Base-by-base conservation (phyloP, 2,329 filamentous ascomycete genomes). In the Curvularia sp. region DNA sequence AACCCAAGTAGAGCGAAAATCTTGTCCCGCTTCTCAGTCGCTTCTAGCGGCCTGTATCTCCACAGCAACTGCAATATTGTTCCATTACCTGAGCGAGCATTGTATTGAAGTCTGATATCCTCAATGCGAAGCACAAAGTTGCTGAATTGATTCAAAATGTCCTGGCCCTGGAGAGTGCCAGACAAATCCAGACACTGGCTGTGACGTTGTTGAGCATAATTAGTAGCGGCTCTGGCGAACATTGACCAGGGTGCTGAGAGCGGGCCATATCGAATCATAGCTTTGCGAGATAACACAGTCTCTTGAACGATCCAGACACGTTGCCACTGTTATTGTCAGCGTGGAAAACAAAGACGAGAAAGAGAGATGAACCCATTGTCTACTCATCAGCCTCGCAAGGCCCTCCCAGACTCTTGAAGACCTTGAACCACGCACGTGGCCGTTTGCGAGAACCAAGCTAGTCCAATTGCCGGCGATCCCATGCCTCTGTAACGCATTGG, bases 281-380 rank as follows among this genome's bases (percentile, higher is more conserved):
- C 66, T 49, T 65, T 64, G 1, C 42, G 56, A 0, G 66, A 55
- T 28, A 69, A 61, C 9, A 69, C 65, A 10, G 67, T 69, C 31
- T 69, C 67, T 49, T 68, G 67, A 15, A 69, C 52, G 10, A 69
- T 60, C 67, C 67, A 69, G n/a, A 65, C 62, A 22, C 67, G 64
- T 35, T 53, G 56, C 65, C 65, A 67, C 65, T 69, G 12, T 13
- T 35, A 15, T 43, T 6, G 49, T 49, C 20, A 47, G 30, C 26
- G 4, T 44, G 38, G 22, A 31, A 13, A 24, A 39, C 8, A n/a
- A 48, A 15, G n/a, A 24, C 10, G 41, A 1, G 6, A 44, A 33
- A 35, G 33, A 30, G 15, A 42, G 13, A 59, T 39, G 48, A 20
- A 64, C 59, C 60, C 61, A 60, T 44, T 50, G 26, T 42, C 30